phyloP scores from a whole-genome alignment of 768 basidiomycete species.

The Lentinus brumalis region DNA sequence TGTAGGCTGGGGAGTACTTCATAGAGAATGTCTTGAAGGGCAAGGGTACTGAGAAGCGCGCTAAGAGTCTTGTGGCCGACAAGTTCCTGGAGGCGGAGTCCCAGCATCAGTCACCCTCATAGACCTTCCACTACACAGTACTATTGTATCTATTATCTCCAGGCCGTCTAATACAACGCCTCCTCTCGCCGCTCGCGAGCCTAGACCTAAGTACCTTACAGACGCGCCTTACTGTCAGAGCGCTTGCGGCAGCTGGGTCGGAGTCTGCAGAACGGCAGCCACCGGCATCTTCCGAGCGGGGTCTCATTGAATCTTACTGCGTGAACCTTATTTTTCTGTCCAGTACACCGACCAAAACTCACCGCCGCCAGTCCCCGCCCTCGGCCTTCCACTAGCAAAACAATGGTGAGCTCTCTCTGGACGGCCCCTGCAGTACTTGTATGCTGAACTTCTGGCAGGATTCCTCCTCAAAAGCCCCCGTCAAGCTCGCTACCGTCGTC shows the following conservation, averaged over 20 bases:
- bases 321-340: constrained; percentile 36
- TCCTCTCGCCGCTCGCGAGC: not conserved
- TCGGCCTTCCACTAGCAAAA: constrained; percentile 30
- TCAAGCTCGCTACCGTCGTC: constrained; percentile 97
- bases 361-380: constrained; percentile 29
- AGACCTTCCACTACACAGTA: not conserved
- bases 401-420: constrained; percentile 27
- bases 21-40: constrained; percentile 86
- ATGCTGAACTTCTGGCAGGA: constrained; percentile 51
- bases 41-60: constrained; percentile 48
- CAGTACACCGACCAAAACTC: constrained; percentile 30
- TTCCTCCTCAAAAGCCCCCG: constrained; percentile 85
- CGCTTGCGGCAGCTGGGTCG: not conserved
- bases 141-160: constrained; percentile 1
- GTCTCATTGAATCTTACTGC: constrained; percentile 7
- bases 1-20: constrained; percentile 92
- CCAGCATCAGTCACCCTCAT: not conserved
- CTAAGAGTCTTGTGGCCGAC: constrained; percentile 25
- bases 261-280: constrained; percentile 1
- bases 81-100: not conserved
- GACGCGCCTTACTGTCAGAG: not conserved
- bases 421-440: not conserved
- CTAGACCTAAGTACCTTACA: no score
- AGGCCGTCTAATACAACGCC: not conserved
- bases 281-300: constrained; percentile 27